Evolutionary conservation across 257 asterid genomes (phyloP).

Genomic region (Plectranthus barbatus): DNA sequence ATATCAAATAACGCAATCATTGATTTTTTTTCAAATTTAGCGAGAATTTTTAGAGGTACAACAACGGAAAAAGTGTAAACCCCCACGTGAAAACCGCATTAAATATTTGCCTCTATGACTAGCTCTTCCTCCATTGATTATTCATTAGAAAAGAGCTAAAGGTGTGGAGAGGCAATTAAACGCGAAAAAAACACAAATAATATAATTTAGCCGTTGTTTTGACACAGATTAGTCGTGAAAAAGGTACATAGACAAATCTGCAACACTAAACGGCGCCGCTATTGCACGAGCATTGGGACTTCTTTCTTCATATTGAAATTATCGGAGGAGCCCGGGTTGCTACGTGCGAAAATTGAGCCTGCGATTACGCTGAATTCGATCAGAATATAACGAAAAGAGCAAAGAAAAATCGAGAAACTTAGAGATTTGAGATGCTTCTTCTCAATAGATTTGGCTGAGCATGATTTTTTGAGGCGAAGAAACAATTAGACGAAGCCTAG

Average conservation of each 20-base stretch:
- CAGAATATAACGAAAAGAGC: too few relatives aligned
- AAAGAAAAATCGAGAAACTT: too few relatives aligned
- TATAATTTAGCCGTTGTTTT: slow-evolving; percentile 43
- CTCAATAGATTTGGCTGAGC: background rate
- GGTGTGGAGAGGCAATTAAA: slow-evolving; percentile 66
- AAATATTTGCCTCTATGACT: slow-evolving; percentile 62
- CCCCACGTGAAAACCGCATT: slow-evolving; percentile 70
- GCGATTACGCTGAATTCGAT: background rate
- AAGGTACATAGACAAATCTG: slow-evolving; percentile 54
- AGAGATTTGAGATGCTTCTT: background rate
- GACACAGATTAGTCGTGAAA: slow-evolving; percentile 62
- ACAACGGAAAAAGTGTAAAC: slow-evolving; percentile 33
- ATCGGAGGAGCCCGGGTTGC: slow-evolving; percentile 93
- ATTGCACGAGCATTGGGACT: slow-evolving; percentile 95
- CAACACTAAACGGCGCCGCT: slow-evolving; percentile 71
- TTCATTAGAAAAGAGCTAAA: slow-evolving; percentile 40
- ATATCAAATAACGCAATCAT: too few relatives aligned
- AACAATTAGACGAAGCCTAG: background rate
- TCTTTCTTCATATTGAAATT: slow-evolving; percentile 25
- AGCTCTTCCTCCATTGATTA: slow-evolving; percentile 30
- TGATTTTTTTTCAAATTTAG: slow-evolving; percentile 14
- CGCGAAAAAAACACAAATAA: too few relatives aligned
- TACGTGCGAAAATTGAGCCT: slow-evolving; percentile 31
- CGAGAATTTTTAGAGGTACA: slow-evolving; percentile 58
- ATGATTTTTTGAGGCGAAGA: background rate